phyloP scores from a whole-genome alignment of 2,329 filamentous ascomycete genomes.

The Sphaerulina musiva region DNA sequence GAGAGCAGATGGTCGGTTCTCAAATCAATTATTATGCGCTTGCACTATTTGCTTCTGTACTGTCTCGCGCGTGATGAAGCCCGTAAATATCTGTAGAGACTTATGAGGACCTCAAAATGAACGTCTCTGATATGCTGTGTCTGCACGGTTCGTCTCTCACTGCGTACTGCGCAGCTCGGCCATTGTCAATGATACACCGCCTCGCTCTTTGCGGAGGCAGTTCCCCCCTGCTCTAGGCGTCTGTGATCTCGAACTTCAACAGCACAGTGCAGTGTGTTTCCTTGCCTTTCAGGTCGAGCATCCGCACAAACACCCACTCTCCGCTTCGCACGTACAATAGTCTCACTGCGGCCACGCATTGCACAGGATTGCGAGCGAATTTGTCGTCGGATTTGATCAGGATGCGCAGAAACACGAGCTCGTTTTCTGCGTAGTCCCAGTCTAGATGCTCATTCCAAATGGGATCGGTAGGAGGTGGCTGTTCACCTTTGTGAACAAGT shows the following conservation, averaged over 20 bases:
- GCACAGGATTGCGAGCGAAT: slow-evolving; percentile 56
- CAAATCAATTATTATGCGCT: slow-evolving; percentile 8
- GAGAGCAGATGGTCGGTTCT: too few relatives aligned
- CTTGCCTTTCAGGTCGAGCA: slow-evolving; percentile 58
- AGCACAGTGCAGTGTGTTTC: slow-evolving; percentile 59
- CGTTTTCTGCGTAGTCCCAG: slow-evolving; percentile 63
- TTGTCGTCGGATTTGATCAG: slow-evolving; percentile 62
- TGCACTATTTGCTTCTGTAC: slow-evolving; percentile 6
- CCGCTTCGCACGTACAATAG: slow-evolving; percentile 47
- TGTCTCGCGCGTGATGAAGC: too few relatives aligned
- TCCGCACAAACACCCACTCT: slow-evolving; percentile 58
- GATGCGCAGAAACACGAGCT: slow-evolving; percentile 58
- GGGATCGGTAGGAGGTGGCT: slow-evolving; percentile 54
- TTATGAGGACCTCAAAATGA: too few relatives aligned
- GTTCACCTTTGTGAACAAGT: slow-evolving; percentile 54
- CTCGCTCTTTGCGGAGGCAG: neutral
- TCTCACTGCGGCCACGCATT: slow-evolving; percentile 56
- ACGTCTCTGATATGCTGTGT: neutral
- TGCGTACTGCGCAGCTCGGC: neutral
- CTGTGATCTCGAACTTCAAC: slow-evolving; percentile 53
- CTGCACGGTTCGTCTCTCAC: neutral
- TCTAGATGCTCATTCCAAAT: slow-evolving; percentile 61
- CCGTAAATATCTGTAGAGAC: too few relatives aligned
- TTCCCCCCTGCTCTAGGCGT: slow-evolving; percentile 26
- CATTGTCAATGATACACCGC: neutral